Base-by-base conservation (phyloP, 1,139 yeast species). In the Nakaseomyces uthaithaninus region DNA sequence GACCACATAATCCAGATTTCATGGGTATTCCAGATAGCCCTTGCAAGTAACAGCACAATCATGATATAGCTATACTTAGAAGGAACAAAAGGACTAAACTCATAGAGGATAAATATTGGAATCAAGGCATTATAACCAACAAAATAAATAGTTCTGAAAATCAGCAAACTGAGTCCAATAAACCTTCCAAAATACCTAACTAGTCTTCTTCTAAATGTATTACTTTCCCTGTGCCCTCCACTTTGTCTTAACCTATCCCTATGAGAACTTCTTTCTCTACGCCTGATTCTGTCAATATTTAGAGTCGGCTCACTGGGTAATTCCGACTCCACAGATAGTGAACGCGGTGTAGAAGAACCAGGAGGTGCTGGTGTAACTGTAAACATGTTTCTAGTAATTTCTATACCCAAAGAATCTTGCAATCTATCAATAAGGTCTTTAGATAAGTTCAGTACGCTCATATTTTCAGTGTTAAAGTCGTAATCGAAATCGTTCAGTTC, bases 1-100 rank as follows among this genome's bases (percentile, higher is more conserved):
- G 45, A 38, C 62, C 62, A 57, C 37, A 51, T 42, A 15, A 44
- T 50, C 47, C 50, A 46, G 9, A 59, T 49, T 17, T 53, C 59
- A 4, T 45, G 41, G 2, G 53, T 50, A 10, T 47, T 45, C 49
- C 53, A 45, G 7, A 54, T 23, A 2, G 53, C 45, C 27, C 53
- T 47, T 2, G 48, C 19, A 6, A 54, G 14, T 19, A 51, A 44
- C 18, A 48, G 30, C 1, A 46, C 25, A 2, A 46, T 41, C 11
- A 53, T 39, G 10, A 46, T 18, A 10, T 50, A 26, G 20, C 50
- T 47, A 27, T 47, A 46, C 18, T 42, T 42, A 11, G 37, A 22
- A 7, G 57, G 53, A 11, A 56, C 27, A 14, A 52, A 40, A 3
- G 45, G 41, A 5, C 50, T 41, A 12, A 54, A 30, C 18, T 54